Base-by-base conservation (phyloP, 2,329 filamentous ascomycete species). In the Xylaria sp. region DNA sequence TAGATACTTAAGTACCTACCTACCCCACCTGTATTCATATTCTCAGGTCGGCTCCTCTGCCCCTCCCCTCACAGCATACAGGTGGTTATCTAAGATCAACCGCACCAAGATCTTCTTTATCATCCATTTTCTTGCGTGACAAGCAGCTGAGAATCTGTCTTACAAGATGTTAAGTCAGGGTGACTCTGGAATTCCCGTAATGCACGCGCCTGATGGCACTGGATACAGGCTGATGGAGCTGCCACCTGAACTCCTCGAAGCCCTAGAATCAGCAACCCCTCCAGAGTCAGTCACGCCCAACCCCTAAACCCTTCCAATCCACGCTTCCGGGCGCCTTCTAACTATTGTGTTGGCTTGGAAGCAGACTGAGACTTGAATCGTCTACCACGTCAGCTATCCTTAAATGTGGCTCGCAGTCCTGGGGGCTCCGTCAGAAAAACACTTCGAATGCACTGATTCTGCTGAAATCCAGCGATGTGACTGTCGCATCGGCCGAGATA, bases 391-490 rank as follows among this genome's bases (percentile, higher is more conserved):
- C 83, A 13, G 88, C 88, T 31, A 76, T 89, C 51, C 83, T 91
- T 63, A 85, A 81, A 73, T 84, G 84, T 0, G 84, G 83, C 3
- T 78, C 81, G 63, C 85, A 84, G 73, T 86, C 84, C 18, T 91
- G 89, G 79, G 83, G 84, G 6, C 82, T 91, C 56, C 87, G 87
- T 37, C 89, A 91, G 75, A 91, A 91, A 77, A 91, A 90, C 77
- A 90, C 89, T 0, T 91, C 89, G 55, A 91, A 91, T 76, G 86
- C 87, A n/a, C 82, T 91, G 56, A 86, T 90, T 74, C 77, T 91
- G 2, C 81, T 91, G 39, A 77, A 80, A 31, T 80, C 77, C 9
- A 75, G 74, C 34, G 66, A 74, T n/a, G 64, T 60, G 7, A 64
- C 60, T 41, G n/a, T 51, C 34, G 34, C 57, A 20, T 61, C 70